Conservation (phyloP, 2,329 filamentous ascomycete species). For the Metarhizium album region DNA sequence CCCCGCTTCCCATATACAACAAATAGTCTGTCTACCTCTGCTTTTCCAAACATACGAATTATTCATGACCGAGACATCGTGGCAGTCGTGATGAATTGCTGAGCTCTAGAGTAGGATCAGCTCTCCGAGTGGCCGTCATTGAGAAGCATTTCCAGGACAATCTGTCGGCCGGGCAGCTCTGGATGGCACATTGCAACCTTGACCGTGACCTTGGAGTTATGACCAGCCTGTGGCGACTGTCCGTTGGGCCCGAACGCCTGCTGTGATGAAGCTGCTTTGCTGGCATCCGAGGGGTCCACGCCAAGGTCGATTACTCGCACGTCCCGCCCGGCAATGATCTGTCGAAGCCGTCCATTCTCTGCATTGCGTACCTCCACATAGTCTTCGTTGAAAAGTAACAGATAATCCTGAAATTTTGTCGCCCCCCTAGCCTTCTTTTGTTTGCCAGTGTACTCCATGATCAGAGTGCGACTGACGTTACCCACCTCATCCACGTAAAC, state of each 20-base stretch:
- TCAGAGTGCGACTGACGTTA: slow-evolving; percentile 83
- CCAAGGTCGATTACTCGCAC: slow-evolving; percentile 87
- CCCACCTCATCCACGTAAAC: slow-evolving; percentile 98
- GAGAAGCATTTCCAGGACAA: slow-evolving; percentile 83
- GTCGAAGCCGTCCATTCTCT: slow-evolving; percentile 83
- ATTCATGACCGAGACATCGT: not conserved
- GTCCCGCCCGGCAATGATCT: slow-evolving; percentile 87
- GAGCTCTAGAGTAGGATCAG: not conserved
- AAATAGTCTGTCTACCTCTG: not conserved
- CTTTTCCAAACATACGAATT: no score
- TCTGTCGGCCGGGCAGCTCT: slow-evolving; percentile 69
- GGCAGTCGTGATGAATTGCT: not conserved
- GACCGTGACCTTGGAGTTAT: slow-evolving; percentile 59
- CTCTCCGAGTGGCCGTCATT: slow-evolving; percentile 67
- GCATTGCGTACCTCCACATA: slow-evolving; percentile 97
- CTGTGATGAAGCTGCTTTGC: slow-evolving; percentile 26
- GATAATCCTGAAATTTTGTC: slow-evolving; percentile 82
- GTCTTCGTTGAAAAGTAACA: slow-evolving; percentile 88
- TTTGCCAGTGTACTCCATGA: slow-evolving; percentile 98
- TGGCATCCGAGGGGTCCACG: slow-evolving; percentile 49
- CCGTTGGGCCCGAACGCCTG: slow-evolving; percentile 23
- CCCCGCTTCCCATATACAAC: not conserved
- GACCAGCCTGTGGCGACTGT: slow-evolving; percentile 24
- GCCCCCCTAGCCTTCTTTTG: slow-evolving; percentile 67
- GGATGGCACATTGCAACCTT: slow-evolving; percentile 96